A percentile compares a stretch with the other conserved stretches of the same genome.
Conservation (phyloP, 257 asterid species). For the Ajuga chamaepitys region DNA sequence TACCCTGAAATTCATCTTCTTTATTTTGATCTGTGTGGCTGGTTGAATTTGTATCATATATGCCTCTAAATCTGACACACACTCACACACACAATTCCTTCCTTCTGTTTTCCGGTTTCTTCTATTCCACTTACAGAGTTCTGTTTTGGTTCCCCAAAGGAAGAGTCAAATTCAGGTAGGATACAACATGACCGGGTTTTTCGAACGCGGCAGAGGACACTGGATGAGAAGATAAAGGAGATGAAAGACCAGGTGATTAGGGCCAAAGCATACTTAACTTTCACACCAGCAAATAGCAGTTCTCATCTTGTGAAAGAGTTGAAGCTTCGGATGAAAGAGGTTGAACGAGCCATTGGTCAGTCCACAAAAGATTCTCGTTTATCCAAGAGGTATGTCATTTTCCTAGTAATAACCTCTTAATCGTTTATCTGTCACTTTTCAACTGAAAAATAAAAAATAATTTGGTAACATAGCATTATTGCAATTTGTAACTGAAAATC, state of each 20-base stretch:
- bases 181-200: constrained; percentile 26
- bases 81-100: background rate
- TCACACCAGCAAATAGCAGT: constrained; percentile 56
- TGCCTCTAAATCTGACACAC: background rate
- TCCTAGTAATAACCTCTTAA: background rate
- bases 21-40: background rate
- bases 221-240: constrained; percentile 66
- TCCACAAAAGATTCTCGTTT: constrained; percentile 55
- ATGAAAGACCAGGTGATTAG: constrained; percentile 83
- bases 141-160: constrained; percentile 35
- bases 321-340: constrained; percentile 77
- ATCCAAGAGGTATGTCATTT: constrained; percentile 46
- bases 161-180: constrained; percentile 26
- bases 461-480: constrained; percentile 12
- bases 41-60: constrained; percentile 7
- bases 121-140: constrained; percentile 7
- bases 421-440: background rate
- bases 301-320: constrained; percentile 81
- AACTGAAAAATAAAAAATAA: background rate
- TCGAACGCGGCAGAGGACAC: constrained; percentile 24
- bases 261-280: constrained; percentile 64
- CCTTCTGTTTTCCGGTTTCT: constrained; percentile 4
- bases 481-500: background rate
- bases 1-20: constrained; percentile 8
- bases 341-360: constrained; percentile 63